Percentiles rank a stretch among this genome's conserved stretches.
Evolutionary conservation across 805 yeast species (phyloP).

Genomic region (Pichia sporocuriosa): DNA sequence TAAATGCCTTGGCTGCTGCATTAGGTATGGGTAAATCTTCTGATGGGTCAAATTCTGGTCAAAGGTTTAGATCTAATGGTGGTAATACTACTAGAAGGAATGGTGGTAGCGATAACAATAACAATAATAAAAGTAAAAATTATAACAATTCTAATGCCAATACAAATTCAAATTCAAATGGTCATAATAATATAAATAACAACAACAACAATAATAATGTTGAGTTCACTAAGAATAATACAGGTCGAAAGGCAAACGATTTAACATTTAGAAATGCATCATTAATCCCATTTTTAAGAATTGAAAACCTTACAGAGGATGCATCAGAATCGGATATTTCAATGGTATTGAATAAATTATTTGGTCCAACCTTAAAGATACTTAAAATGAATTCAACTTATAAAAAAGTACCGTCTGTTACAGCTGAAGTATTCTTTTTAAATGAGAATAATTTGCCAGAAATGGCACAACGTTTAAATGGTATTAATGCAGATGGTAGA

Average conservation of each 20-base stretch:
- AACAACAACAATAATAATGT: not conserved
- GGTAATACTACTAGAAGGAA: no score
- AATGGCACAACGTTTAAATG: conserved; percentile 10
- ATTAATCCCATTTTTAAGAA: conserved; percentile 21
- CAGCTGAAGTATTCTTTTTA: conserved; percentile 17
- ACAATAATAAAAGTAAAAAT: no score
- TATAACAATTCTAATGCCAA: no score
- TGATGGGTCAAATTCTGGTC: no score
- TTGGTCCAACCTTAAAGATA: conserved; percentile 20
- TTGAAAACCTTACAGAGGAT: conserved; percentile 28
- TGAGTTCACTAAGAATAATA: not conserved
- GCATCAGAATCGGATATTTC: conserved; percentile 27
- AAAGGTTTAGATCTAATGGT: no score
- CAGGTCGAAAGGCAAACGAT: not conserved
- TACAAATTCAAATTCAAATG: no score
- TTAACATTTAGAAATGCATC: conserved; percentile 22
- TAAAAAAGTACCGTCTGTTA: conserved; percentile 4
- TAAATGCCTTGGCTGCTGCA: no score
- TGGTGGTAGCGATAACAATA: no score
- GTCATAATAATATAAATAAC: not conserved
- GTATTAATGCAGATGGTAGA: conserved; percentile 15
- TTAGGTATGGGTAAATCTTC: no score
- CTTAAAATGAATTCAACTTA: conserved; percentile 2
- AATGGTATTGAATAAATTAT: conserved; percentile 16
- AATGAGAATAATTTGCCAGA: conserved; percentile 8